Conservation (phyloP, 306 rosid species). For the Hippophae rhamnoides region DNA sequence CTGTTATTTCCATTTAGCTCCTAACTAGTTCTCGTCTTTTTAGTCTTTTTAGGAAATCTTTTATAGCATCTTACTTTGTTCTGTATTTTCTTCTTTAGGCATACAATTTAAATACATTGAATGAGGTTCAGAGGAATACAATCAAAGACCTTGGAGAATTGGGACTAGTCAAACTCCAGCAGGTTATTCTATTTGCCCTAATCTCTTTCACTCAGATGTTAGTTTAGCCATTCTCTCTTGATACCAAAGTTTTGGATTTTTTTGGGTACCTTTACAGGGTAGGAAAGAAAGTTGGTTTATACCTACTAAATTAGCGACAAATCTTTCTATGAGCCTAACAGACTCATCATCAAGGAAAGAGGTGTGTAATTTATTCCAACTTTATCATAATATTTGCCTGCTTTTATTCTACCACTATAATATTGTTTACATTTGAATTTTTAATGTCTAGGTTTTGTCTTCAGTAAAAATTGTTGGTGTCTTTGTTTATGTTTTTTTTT, state of each 20-base stretch:
- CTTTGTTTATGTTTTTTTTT: background rate
- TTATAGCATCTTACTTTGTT: constrained; percentile 11
- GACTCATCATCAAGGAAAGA: constrained; percentile 76
- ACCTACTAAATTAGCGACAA: constrained; percentile 90
- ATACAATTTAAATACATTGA: constrained; percentile 59
- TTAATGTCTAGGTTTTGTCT: constrained; percentile 12
- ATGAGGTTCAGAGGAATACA: constrained; percentile 54
- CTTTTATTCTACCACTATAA: background rate
- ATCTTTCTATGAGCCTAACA: constrained; percentile 87
- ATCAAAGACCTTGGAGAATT: constrained; percentile 86
- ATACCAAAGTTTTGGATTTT: constrained; percentile 1
- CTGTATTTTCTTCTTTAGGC: constrained; percentile 44
- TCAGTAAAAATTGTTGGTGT: background rate
- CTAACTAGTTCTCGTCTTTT: constrained; percentile 3
- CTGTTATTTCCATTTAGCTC: background rate
- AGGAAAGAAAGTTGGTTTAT: constrained; percentile 93
- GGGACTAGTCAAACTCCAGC: constrained; percentile 92
- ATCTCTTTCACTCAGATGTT: constrained; percentile 16
- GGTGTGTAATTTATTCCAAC: constrained; percentile 22
- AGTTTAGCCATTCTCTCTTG: constrained; percentile 13
- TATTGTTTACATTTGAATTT: constrained; percentile 13
- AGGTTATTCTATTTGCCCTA: constrained; percentile 41
- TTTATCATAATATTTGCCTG: background rate
- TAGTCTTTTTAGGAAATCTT: constrained; percentile 6
- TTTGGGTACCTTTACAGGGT: constrained; percentile 45